phyloP scores from a whole-genome alignment of 2,329 filamentous ascomycete species.

The Cadophora malorum region DNA sequence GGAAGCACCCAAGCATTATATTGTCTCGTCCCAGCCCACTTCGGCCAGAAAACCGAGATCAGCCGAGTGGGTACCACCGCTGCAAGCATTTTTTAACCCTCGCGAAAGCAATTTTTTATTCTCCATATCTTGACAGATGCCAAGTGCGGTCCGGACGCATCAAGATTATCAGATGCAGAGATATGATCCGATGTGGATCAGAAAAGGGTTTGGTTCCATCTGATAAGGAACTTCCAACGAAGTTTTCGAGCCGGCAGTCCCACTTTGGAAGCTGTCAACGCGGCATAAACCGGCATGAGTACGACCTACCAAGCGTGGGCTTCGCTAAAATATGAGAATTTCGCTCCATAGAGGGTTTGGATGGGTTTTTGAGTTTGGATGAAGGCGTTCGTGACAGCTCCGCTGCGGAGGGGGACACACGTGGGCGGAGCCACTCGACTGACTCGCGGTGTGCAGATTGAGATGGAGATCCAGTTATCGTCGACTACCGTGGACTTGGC shows the following conservation, averaged over 20 bases:
- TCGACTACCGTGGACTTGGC: neutral
- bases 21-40: neutral
- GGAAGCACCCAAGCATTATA: neutral
- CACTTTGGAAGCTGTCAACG: neutral
- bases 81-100: neutral
- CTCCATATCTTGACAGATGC: conserved; percentile 19
- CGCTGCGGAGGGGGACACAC: neutral
- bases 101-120: neutral
- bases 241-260: neutral
- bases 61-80: neutral
- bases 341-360: no score
- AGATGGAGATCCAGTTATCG: neutral
- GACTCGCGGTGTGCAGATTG: neutral
- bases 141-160: conserved; percentile 1
- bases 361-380: neutral
- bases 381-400: neutral
- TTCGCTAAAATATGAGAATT: neutral
- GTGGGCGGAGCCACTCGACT: neutral
- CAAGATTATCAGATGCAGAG: conserved; percentile 27
- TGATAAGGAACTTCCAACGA: conserved; percentile 4
- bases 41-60: conserved; percentile 3
- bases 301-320: neutral
- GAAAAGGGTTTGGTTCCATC: neutral
- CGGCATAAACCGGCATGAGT: neutral
- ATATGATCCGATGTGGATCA: conserved; percentile 22